These are phyloP conservation scores for Nadsonia starkeyi-henricii DNA, from an alignment of 1,139 yeast genomes.

Conservation along the genomic window DNA sequence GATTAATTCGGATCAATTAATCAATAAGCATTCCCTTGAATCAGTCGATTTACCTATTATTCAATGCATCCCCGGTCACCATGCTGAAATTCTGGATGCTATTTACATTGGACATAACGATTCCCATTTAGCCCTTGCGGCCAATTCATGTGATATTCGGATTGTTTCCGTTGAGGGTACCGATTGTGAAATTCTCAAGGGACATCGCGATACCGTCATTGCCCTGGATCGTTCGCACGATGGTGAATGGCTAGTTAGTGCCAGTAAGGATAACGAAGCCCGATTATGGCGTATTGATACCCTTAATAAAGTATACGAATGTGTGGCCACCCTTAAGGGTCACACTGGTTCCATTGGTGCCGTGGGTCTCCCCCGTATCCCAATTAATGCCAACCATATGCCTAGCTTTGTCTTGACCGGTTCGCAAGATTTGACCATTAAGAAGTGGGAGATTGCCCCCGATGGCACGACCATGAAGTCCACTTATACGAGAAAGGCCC, in stretches of 20 bases:
- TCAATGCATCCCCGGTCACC: constrained; percentile 74
- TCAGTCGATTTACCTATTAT: constrained; percentile 23
- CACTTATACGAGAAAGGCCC: constrained; percentile 85
- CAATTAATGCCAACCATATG: constrained; percentile 20
- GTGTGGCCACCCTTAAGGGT: constrained; percentile 57
- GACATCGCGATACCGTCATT: constrained; percentile 77
- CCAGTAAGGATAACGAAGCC: constrained; percentile 82
- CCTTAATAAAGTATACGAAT: constrained; percentile 26
- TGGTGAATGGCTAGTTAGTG: constrained; percentile 84
- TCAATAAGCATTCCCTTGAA: constrained; percentile 34
- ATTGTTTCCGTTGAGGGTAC: constrained; percentile 30
- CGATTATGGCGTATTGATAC: constrained; percentile 58
- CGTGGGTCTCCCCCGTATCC: constrained; percentile 54
- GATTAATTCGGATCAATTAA: constrained; percentile 74
- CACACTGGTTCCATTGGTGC: constrained; percentile 85
- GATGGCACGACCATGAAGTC: constrained; percentile 30
- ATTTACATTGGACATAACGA: constrained; percentile 49
- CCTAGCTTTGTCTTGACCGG: constrained; percentile 78
- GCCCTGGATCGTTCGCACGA: constrained; percentile 63
- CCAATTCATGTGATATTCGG: constrained; percentile 86
- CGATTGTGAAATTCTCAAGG: constrained; percentile 54
- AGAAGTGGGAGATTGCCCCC: constrained; percentile 54
- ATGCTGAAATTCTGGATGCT: constrained; percentile 84
- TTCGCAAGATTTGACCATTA: constrained; percentile 77
- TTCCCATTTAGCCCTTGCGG: constrained; percentile 59